Evolutionary conservation across 2,329 filamentous ascomycete genomes (phyloP).

Genomic region (Trichoderma polysporum): DNA sequence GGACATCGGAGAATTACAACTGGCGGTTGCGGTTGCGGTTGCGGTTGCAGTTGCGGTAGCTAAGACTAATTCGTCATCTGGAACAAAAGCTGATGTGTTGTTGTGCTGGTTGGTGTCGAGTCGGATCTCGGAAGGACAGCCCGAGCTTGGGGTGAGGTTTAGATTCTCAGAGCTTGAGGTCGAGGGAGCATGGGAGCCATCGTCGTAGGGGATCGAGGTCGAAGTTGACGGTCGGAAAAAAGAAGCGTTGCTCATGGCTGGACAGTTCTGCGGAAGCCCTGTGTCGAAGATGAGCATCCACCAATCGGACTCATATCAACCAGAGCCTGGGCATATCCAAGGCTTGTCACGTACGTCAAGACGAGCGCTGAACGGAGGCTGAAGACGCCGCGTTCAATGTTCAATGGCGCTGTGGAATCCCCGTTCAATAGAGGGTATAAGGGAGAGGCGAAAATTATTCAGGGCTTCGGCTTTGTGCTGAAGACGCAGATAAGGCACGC

Average conservation of each 20-base stretch:
- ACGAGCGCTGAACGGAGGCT: background rate
- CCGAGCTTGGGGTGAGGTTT: constrained; percentile 5
- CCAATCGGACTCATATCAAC: constrained; percentile 10
- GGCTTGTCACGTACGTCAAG: constrained; percentile 12
- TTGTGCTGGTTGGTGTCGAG: background rate
- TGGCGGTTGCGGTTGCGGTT: background rate
- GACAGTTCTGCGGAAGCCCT: background rate
- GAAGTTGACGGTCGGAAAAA: constrained; percentile 30
- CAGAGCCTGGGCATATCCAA: background rate
- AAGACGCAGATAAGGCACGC: constrained; percentile 2
- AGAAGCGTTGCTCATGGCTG: constrained; percentile 36
- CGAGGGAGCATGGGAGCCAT: constrained; percentile 27
- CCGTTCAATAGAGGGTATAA: background rate
- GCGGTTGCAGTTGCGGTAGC: background rate
- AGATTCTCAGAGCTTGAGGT: constrained; percentile 5
- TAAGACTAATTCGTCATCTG: constrained; percentile 9
- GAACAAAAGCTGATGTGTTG: constrained; percentile 2
- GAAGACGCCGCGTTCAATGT: background rate
- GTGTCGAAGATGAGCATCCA: constrained; percentile 16
- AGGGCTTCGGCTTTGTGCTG: background rate
- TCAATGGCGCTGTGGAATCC: background rate
- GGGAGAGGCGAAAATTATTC: background rate
- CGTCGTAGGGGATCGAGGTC: constrained; percentile 30
- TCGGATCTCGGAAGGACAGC: constrained; percentile 12
- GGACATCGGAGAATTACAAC: constrained; percentile 25